Percentiles rank a stretch among this genome's conserved stretches.
Conservation (phyloP, 1,284 basidiomycete species). For the Fomes fomentarius region DNA sequence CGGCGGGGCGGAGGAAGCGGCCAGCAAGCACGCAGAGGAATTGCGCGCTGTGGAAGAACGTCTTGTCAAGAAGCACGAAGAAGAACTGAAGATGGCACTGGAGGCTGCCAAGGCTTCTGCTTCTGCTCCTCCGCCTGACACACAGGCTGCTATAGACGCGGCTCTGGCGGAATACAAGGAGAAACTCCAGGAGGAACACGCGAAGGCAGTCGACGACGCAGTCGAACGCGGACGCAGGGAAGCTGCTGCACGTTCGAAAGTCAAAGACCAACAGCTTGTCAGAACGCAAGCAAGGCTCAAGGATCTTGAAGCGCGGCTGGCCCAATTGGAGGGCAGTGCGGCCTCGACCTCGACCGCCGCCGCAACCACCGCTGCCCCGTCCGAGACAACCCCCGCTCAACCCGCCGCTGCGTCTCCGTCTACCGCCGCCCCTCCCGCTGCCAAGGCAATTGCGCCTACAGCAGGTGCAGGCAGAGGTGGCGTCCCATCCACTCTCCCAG, state of each 20-base stretch:
- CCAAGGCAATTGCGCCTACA: too few species aligned
- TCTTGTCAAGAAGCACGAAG: slow-evolving; percentile 54
- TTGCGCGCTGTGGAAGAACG: slow-evolving; percentile 56
- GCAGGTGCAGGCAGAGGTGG: slow-evolving; percentile 23
- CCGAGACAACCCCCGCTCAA: not conserved
- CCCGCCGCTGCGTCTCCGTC: slow-evolving; percentile 8
- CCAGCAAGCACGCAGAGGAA: slow-evolving; percentile 61
- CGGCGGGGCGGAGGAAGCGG: slow-evolving; percentile 40
- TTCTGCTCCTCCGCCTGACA: slow-evolving; percentile 33
- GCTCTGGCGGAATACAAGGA: slow-evolving; percentile 55
- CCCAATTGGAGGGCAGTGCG: slow-evolving; percentile 53
- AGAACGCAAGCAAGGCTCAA: slow-evolving; percentile 62
- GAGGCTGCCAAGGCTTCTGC: slow-evolving; percentile 36
- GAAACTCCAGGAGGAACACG: slow-evolving; percentile 47
- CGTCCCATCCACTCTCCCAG: slow-evolving; percentile 26
- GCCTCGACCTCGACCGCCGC: slow-evolving; percentile 5
- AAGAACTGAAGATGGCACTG: slow-evolving; percentile 55
- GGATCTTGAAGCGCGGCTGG: slow-evolving; percentile 64
- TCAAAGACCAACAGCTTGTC: slow-evolving; percentile 71
- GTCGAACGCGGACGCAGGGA: slow-evolving; percentile 71
- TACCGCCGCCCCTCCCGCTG: slow-evolving; percentile 15
- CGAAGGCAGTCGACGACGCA: slow-evolving; percentile 61
- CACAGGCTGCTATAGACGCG: slow-evolving; percentile 50
- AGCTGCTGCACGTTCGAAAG: slow-evolving; percentile 56
- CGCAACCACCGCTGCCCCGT: slow-evolving; percentile 12